Evolutionary conservation across 805 yeast species (phyloP), one percentile per base, ranked within the genome.

Genomic region (Ogataea glucozyma): DNA sequence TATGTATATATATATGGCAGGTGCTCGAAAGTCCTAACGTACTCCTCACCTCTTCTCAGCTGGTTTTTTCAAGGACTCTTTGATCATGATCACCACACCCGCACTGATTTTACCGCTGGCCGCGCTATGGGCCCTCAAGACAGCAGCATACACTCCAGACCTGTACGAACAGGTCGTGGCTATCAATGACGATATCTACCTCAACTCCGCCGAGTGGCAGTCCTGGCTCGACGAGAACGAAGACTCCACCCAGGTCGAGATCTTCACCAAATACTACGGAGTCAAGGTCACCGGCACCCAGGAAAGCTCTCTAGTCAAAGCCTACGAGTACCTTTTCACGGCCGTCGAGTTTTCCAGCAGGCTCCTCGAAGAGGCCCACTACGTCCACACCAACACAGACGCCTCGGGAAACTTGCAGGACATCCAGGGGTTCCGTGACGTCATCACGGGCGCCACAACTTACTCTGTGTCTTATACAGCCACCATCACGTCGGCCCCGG

Each of bases 281-380:
- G 10, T 17, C 4, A 39, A 38, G 13, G 33, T 31, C 19, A 36
- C 37, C 23, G 36, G 26, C 3, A 16, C 16, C 10, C 31, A 38
- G 34, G 41, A 41, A 17, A 34, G 40, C 34, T 13, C 38, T 9
- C 42, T 41, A 4, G 34, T 38, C 33, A 38, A 30, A 3, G 49
- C 48, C 2, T 44, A 46, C 26, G 22, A 38, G 10, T 40, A 44
- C 33, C 34, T 49, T 14, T 49, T 43, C 46, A 49, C 53, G 19
- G 39, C 41, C 13, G 51, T 36, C 13, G 51, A 50, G 1, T 49
- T 44, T 17, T 26, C 47, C 7, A 11, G 19, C 18, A 40, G 53
- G 29, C 30, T 49, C 16, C 42, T 33, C n/a, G 21, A 38, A 14
- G 51, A 44, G 38, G 51, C 49, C 18, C 35, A 34, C 11, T 47